Evolutionary conservation across 176 grass and related monocot genomes (phyloP).

Genomic region (Cenchrus americanus): DNA sequence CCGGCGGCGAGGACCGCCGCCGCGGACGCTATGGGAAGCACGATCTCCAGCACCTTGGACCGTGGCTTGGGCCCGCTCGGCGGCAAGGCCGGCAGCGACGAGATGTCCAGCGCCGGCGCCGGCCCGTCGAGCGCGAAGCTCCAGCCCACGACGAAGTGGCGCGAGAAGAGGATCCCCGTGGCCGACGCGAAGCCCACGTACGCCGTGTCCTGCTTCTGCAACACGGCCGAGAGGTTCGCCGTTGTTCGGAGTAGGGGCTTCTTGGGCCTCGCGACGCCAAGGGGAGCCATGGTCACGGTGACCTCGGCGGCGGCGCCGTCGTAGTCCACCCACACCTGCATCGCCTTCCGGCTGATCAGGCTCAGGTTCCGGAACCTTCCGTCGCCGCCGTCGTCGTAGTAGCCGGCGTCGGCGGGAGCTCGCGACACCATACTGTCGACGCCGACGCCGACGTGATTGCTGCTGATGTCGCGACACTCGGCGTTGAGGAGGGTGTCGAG

Average conservation of each 20-base stretch:
- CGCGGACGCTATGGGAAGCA: not conserved
- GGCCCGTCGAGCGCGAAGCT: conserved; percentile 46
- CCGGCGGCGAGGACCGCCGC: not conserved
- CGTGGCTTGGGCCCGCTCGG: not conserved
- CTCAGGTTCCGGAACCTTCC: not conserved
- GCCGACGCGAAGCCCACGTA: conserved; percentile 35
- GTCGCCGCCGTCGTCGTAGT: conserved; percentile 2
- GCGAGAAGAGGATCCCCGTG: not conserved
- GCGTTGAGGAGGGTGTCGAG: no score
- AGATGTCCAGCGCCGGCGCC: no score
- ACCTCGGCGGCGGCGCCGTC: not conserved
- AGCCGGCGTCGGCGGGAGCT: conserved; percentile 20
- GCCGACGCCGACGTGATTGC: conserved; percentile 9
- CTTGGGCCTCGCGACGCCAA: not conserved
- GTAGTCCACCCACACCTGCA: conserved; percentile 51
- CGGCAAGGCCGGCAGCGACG: not conserved
- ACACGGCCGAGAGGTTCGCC: conserved; percentile 34
- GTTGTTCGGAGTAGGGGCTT: conserved; percentile 25
- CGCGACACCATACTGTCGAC: conserved; percentile 36
- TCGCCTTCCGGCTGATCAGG: conserved; percentile 8
- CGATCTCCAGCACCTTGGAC: no score
- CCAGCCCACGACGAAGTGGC: conserved; percentile 55
- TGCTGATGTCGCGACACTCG: no score
- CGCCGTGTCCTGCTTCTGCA: not conserved
- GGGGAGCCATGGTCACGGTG: conserved; percentile 9